Conservation (phyloP, 805 yeast genomes). For the Candida xiaguanensis region DNA sequence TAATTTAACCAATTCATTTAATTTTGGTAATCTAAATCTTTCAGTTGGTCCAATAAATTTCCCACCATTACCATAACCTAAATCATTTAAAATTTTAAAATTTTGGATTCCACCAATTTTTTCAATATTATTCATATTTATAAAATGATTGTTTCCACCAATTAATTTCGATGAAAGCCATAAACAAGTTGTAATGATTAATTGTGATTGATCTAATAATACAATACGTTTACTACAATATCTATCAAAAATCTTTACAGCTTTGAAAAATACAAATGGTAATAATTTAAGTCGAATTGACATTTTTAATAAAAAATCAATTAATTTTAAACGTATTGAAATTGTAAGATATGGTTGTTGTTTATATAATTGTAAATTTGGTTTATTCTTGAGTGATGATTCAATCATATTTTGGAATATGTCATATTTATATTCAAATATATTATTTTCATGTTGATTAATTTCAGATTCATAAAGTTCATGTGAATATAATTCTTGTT, state of each 20-base stretch:
- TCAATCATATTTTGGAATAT: constrained; percentile 37
- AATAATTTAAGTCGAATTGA: constrained; percentile 60
- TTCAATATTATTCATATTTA: constrained; percentile 36
- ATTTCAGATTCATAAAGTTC: constrained; percentile 49
- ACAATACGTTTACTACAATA: constrained; percentile 88
- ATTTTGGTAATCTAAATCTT: constrained; percentile 70
- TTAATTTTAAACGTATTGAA: constrained; percentile 65
- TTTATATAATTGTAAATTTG: constrained; percentile 56
- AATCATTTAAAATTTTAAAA: constrained; percentile 31
- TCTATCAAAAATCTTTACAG: constrained; percentile 78
- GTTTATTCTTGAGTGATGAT: constrained; percentile 35
- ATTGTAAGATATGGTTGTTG: constrained; percentile 87
- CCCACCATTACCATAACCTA: constrained; percentile 51
- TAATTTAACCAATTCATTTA: constrained; percentile 64
- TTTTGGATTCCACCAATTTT: constrained; percentile 9
- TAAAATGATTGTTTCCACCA: constrained; percentile 70
- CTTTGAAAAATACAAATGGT: constrained; percentile 63
- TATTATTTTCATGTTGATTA: constrained; percentile 38
- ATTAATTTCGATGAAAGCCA: constrained; percentile 90
- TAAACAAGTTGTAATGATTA: constrained; percentile 85
- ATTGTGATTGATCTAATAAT: constrained; percentile 79
- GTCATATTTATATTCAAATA: constrained; percentile 53
- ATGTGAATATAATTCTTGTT: constrained; percentile 49
- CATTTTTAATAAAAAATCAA: constrained; percentile 78
- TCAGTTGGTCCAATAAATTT: constrained; percentile 67